A percentile compares a stretch with the other conserved stretches of the same genome.
These are phyloP conservation scores for Talaromyces sp. DNA, from an alignment of 2,329 filamentous ascomycete species.

Conservation along the genomic window DNA sequence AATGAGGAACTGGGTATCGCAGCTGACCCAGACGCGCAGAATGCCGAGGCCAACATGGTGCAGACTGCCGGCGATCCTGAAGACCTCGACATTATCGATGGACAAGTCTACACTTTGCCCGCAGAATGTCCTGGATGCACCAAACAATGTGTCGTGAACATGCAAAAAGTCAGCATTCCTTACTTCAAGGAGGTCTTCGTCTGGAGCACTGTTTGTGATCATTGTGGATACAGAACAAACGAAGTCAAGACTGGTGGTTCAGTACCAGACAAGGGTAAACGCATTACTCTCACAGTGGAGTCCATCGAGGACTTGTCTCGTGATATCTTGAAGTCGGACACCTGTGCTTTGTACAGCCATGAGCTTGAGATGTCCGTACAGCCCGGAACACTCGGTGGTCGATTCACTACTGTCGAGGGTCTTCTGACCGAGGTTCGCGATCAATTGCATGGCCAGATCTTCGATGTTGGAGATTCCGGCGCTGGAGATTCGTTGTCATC, in stretches of 20 bases:
- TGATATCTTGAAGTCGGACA: conserved; percentile 96
- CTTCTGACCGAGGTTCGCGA: conserved; percentile 88
- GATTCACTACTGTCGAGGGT: conserved; percentile 96
- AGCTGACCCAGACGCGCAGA: conserved; percentile 39
- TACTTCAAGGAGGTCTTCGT: conserved; percentile 97
- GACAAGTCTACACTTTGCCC: conserved; percentile 91
- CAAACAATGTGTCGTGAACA: conserved; percentile 82
- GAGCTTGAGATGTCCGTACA: conserved; percentile 86
- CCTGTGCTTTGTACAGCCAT: conserved; percentile 79
- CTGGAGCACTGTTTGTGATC: conserved; percentile 89
- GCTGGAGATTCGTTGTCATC: conserved; percentile 76
- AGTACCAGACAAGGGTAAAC: conserved; percentile 80
- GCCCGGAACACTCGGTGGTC: conserved; percentile 88
- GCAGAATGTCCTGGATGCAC: conserved; percentile 89
- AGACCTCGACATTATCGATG: conserved; percentile 81
- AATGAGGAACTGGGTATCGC: conserved; percentile 81
- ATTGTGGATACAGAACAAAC: conserved; percentile 91
- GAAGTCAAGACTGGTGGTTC: conserved; percentile 97
- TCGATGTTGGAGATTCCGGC: conserved; percentile 64
- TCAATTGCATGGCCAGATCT: conserved; percentile 85
- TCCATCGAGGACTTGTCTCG: conserved; percentile 72
- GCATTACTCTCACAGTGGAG: conserved; percentile 74
- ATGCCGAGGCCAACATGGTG: conserved; percentile 30
- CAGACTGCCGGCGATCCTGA: conserved; percentile 56
- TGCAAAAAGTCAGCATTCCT: conserved; percentile 98